Evolutionary conservation across 1,139 yeast genomes (phyloP).

Genomic region (Blastobotrys serpentis): DNA sequence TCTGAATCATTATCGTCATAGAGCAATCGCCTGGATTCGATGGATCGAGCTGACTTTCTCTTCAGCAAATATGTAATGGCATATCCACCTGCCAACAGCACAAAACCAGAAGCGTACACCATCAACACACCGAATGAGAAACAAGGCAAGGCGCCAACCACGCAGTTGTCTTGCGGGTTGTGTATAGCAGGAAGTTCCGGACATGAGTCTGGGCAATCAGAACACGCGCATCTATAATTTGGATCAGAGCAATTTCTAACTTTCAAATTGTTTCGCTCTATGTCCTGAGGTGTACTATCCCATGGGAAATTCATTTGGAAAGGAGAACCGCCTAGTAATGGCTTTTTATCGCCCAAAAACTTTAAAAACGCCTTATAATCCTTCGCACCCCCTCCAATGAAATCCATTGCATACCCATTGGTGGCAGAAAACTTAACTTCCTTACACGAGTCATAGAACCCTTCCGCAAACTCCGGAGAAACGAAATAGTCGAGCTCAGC

Average conservation of each 20-base stretch:
- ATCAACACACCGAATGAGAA: conserved; percentile 62
- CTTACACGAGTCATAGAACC: conserved; percentile 80
- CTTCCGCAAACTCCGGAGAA: conserved; percentile 56
- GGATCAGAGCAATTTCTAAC: conserved; percentile 60
- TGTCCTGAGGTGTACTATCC: conserved; percentile 37
- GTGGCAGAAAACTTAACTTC: conserved; percentile 91
- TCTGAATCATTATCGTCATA: conserved; percentile 28
- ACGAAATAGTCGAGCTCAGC: conserved; percentile 68
- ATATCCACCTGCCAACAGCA: conserved; percentile 44
- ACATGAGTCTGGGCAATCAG: conserved; percentile 83
- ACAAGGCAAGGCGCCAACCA: conserved; percentile 66
- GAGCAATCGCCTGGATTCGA: conserved; percentile 25
- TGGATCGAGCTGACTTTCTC: conserved; percentile 18
- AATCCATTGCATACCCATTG: conserved; percentile 94
- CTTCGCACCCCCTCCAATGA: conserved; percentile 93
- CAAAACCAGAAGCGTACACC: conserved; percentile 47
- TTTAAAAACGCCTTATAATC: conserved; percentile 70
- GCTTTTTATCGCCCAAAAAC: conserved; percentile 92
- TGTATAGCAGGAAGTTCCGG: conserved; percentile 56
- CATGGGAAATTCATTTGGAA: conserved; percentile 83
- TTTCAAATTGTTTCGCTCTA: conserved; percentile 37
- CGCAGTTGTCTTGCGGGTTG: conserved; percentile 45
- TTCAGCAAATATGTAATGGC: conserved; percentile 22
- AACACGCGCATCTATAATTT: conserved; percentile 79
- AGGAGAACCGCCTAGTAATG: conserved; percentile 90